These are phyloP conservation scores for Pythium brachiatum DNA, from an alignment of 352 stramenopile genomes.

Conservation along the genomic window DNA sequence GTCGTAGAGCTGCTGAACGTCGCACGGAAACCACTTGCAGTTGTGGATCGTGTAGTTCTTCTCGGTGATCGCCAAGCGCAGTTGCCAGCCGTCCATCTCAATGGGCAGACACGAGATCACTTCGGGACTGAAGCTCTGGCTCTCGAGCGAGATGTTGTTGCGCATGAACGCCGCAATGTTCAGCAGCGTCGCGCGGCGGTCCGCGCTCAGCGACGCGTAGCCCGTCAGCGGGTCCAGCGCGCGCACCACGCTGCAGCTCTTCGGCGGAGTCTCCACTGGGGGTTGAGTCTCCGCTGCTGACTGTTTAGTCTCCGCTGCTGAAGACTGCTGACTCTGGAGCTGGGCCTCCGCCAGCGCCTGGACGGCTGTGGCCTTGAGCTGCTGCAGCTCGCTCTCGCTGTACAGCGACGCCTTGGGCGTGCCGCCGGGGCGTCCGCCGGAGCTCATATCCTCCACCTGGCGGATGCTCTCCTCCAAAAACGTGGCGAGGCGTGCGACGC, in stretches of 20 bases:
- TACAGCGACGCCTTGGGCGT: constrained; percentile 26
- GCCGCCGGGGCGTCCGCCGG: constrained; percentile 34
- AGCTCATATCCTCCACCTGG: constrained; percentile 82
- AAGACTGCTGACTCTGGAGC: constrained; percentile 40
- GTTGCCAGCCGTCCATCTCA: constrained; percentile 85
- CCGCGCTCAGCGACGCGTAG: constrained; percentile 52
- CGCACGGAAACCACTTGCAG: constrained; percentile 84
- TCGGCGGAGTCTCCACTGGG: too few species aligned
- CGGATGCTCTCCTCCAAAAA: constrained; percentile 69
- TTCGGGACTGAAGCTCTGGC: constrained; percentile 76
- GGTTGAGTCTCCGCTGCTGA: neutral
- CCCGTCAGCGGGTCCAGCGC: constrained; percentile 34
- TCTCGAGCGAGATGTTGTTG: constrained; percentile 82
- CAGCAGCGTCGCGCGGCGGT: constrained; percentile 60
- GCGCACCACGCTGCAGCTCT: constrained; percentile 21
- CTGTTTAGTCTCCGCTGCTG: constrained; percentile 30
- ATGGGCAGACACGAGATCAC: constrained; percentile 86
- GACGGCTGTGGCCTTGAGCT: constrained; percentile 23
- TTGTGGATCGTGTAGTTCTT: constrained; percentile 90
- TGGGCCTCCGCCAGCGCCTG: constrained; percentile 30
- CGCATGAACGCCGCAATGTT: constrained; percentile 75
- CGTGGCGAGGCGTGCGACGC: constrained; percentile 43
- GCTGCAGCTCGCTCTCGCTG: constrained; percentile 26
- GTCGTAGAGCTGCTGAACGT: constrained; percentile 73
- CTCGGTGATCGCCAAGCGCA: constrained; percentile 81